Conservation (phyloP, 2,329 filamentous ascomycete species). For the Lomentospora prolificans region DNA sequence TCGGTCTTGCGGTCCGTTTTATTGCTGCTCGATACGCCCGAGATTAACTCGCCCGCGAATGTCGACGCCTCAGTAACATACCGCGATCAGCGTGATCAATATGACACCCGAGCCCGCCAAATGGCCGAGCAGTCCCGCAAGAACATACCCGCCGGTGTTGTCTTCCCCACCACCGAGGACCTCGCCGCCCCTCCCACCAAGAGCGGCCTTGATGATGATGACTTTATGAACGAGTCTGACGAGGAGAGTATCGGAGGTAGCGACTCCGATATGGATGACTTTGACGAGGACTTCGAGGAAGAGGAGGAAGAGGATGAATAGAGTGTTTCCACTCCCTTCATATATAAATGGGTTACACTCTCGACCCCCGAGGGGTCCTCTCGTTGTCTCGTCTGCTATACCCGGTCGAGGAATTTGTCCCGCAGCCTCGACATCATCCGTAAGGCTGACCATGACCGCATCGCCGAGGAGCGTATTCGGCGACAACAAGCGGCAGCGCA, state of each 20-base stretch:
- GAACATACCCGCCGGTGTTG: conserved; percentile 70
- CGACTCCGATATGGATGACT: conserved; percentile 56
- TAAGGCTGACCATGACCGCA: too few relatives aligned
- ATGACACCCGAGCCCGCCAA: conserved; percentile 58
- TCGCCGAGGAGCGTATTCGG: too few relatives aligned
- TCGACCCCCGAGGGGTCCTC: neutral
- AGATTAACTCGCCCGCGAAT: conserved; percentile 88
- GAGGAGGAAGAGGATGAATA: conserved; percentile 31
- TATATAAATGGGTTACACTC: neutral
- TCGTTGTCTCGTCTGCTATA: too few relatives aligned
- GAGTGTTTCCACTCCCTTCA: neutral
- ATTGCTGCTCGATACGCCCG: conserved; percentile 84
- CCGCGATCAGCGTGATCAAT: conserved; percentile 59
- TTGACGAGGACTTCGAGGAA: conserved; percentile 47
- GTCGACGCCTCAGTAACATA: conserved; percentile 86
- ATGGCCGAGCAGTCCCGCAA: conserved; percentile 64
- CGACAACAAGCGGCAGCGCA: too few relatives aligned
- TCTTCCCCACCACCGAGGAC: conserved; percentile 70
- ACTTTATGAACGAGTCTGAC: conserved; percentile 73
- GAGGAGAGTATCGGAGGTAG: conserved; percentile 63
- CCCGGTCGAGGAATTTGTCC: too few relatives aligned
- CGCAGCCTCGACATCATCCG: too few relatives aligned
- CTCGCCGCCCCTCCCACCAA: conserved; percentile 45
- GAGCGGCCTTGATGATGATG: conserved; percentile 49
- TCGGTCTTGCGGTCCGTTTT: conserved; percentile 89